These are phyloP conservation scores for Castanea sativa DNA, from an alignment of 306 rosid species.

Conservation along the genomic window DNA sequence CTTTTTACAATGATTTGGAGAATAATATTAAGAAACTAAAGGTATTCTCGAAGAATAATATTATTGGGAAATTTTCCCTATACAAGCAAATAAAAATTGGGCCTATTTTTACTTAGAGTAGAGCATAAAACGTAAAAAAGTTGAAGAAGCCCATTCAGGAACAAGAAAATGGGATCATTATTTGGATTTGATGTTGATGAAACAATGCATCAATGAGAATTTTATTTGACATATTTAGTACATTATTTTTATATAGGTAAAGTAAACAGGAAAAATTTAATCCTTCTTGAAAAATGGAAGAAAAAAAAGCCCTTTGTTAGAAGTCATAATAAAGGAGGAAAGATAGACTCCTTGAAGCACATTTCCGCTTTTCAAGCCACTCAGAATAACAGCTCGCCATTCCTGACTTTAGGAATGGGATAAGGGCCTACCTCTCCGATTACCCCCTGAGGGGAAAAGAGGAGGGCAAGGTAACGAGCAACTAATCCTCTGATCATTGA, in stretches of 20 bases:
- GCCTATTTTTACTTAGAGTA: background rate
- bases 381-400: too few species aligned
- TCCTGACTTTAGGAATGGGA: too few species aligned
- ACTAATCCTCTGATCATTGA: too few species aligned
- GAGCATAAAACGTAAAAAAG: background rate
- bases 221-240: background rate
- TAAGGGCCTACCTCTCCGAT: too few species aligned
- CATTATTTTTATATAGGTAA: background rate
- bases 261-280: too few species aligned
- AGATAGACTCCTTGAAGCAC: too few species aligned
- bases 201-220: background rate
- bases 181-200: background rate
- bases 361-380: too few species aligned
- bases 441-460: too few species aligned
- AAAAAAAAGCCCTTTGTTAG: too few species aligned
- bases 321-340: too few species aligned
- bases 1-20: background rate
- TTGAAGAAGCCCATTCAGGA: background rate
- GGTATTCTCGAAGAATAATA: background rate
- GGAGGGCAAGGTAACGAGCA: too few species aligned
- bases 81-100: background rate
- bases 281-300: too few species aligned
- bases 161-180: background rate
- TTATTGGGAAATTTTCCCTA: background rate
- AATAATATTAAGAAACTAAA: background rate